Percentiles rank a stretch among this genome's conserved stretches.
These are phyloP conservation scores for Kazachstania taianensis DNA, from an alignment of 805 yeast species.

Conservation along the genomic window DNA sequence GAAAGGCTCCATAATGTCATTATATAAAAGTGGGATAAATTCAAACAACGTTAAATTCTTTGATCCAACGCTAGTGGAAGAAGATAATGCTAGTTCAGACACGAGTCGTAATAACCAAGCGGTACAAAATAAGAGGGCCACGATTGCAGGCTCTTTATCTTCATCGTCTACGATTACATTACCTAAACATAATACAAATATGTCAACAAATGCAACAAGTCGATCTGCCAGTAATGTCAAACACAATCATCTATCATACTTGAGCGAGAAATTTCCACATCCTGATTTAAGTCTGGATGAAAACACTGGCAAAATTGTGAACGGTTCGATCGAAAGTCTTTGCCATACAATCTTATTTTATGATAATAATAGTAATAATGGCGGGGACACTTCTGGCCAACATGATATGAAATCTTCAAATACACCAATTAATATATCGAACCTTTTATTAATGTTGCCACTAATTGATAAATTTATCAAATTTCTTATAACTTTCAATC, in stretches of 20 bases:
- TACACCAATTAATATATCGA: conserved; percentile 16
- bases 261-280: conserved; percentile 45
- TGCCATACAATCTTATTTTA: conserved; percentile 60
- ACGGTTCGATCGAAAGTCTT: conserved; percentile 60
- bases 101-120: not conserved
- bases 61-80: conserved; percentile 22
- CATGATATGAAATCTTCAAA: not conserved
- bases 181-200: not conserved
- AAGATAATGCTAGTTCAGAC: not conserved
- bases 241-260: conserved; percentile 20
- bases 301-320: conserved; percentile 33
- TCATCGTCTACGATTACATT: conserved; percentile 1
- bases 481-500: conserved; percentile 37
- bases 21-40: conserved; percentile 47
- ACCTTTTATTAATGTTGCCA: conserved; percentile 45
- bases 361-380: not conserved
- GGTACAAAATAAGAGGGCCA: conserved; percentile 1
- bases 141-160: conserved; percentile 2
- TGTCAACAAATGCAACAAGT: not conserved
- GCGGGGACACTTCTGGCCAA: not conserved
- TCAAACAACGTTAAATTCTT: conserved; percentile 37
- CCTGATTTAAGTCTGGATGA: conserved; percentile 48
- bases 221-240: conserved; percentile 1
- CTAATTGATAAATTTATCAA: conserved; percentile 39
- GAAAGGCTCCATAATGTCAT: conserved; percentile 52